Evolutionary conservation across 768 basidiomycete species (phyloP).

Genomic region (Termitomyces bulborhizus): DNA sequence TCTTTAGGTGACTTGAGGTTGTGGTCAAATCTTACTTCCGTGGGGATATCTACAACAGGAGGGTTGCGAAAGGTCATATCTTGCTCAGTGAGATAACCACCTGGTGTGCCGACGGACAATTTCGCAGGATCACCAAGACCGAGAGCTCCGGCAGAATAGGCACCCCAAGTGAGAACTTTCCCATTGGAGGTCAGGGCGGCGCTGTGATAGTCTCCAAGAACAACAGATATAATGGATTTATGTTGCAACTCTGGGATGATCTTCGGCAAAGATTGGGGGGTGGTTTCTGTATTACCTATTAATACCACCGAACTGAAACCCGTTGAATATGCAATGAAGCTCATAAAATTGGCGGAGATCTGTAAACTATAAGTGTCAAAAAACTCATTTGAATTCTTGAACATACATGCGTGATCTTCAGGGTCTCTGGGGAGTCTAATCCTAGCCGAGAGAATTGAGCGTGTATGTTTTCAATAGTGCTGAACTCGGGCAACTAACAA

Average conservation of each 20-base stretch:
- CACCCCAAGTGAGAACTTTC: slow-evolving; percentile 76
- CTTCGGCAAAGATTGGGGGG: slow-evolving; percentile 39
- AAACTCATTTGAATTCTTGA: neutral
- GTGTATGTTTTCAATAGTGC: slow-evolving; percentile 49
- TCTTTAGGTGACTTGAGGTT: slow-evolving; percentile 41
- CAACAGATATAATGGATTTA: slow-evolving; percentile 75
- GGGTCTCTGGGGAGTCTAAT: slow-evolving; percentile 29
- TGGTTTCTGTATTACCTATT: slow-evolving; percentile 52
- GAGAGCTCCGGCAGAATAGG: slow-evolving; percentile 71
- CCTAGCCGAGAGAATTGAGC: slow-evolving; percentile 16
- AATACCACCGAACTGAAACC: slow-evolving; percentile 67
- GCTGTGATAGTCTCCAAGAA: slow-evolving; percentile 90
- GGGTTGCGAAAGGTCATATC: slow-evolving; percentile 27
- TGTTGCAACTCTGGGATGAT: slow-evolving; percentile 73
- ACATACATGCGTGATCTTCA: slow-evolving; percentile 77
- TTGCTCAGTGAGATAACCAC: slow-evolving; percentile 43
- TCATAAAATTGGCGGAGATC: slow-evolving; percentile 80
- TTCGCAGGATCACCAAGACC: slow-evolving; percentile 74
- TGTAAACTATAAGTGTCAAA: slow-evolving; percentile 23
- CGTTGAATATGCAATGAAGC: slow-evolving; percentile 80
- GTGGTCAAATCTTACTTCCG: slow-evolving; percentile 69
- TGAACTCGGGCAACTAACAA: slow-evolving; percentile 65
- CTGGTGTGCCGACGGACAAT: slow-evolving; percentile 49
- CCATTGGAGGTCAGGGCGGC: slow-evolving; percentile 79
- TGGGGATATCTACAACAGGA: slow-evolving; percentile 50